Evolutionary conservation across 371 early-diverging fungal genomes (phyloP).

Genomic region (Rhizomucor miehei): DNA sequence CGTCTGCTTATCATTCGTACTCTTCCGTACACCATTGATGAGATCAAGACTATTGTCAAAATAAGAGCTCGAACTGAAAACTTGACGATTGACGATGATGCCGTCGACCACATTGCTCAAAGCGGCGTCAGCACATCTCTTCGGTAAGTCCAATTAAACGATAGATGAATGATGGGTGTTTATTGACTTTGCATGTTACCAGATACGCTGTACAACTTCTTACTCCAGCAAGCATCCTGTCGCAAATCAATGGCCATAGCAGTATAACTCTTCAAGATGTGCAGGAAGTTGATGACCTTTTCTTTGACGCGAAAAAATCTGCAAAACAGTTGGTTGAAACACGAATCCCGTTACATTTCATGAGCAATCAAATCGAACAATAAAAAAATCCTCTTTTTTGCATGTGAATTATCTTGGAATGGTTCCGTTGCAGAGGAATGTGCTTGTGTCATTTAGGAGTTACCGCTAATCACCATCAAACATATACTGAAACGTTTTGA

Average conservation of each 20-base stretch:
- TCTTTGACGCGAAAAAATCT: conserved; percentile 90
- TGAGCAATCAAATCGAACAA: too few species aligned
- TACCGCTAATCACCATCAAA: too few species aligned
- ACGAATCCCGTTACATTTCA: too few species aligned
- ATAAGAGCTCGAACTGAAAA: conserved; percentile 92
- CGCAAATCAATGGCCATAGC: conserved; percentile 81
- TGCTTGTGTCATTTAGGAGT: too few species aligned
- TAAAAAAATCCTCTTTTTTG: too few species aligned
- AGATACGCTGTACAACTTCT: conserved; percentile 97
- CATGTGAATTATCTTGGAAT: too few species aligned
- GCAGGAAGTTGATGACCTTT: conserved; percentile 80
- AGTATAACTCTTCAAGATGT: conserved; percentile 81
- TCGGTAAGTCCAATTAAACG: conserved; percentile 23
- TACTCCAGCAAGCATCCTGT: conserved; percentile 86
- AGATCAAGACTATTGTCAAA: conserved; percentile 87
- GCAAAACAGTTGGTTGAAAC: conserved; percentile 58
- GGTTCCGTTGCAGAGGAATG: too few species aligned
- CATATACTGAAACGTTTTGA: too few species aligned
- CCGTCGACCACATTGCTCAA: conserved; percentile 76
- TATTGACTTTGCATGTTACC: conserved; percentile 15
- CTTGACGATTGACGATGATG: conserved; percentile 71
- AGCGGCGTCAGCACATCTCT: conserved; percentile 82
- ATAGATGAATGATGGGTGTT: conserved; percentile 6
- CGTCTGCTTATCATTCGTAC: conserved; percentile 95
- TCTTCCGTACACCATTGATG: conserved; percentile 86